Evolutionary conservation across 129 eudicot species (phyloP), one percentile per base, ranked within the genome.

Genomic region (Calendula officinalis): DNA sequence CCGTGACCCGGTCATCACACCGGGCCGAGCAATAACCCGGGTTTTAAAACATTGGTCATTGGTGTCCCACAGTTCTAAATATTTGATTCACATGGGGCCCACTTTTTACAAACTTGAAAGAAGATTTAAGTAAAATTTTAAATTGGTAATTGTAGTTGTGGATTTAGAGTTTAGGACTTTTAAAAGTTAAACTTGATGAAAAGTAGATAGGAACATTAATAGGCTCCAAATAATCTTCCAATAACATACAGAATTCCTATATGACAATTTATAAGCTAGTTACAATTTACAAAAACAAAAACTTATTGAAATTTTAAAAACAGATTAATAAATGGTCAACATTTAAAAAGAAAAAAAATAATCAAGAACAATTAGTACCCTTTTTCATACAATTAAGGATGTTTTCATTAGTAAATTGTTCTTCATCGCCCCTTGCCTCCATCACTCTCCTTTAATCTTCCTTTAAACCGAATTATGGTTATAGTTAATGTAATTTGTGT

Each of bases 171-270:
- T n/a, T n/a, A n/a, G n/a, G n/a, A n/a, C n/a, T n/a, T n/a, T n/a
- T n/a, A 39, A 60, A 42, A 56, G 15, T 1, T 11, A 44, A 41
- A 92, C 98, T 96, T 81, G 96, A 80, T 15, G 98, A 85, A 68
- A 88, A 88, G 78, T 92, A 92, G 55, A 92, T 81, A 33, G 98
- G 98, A 79, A 85, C 92, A 72, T 83, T 88, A 95, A 83, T 85
- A 56, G 89, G 78, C 85, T 92, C 89, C 98, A 96, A 92, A 33
- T 83, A 92, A 80, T 92, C 96, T 69, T 88, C 95, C 69, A 92
- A 62, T 52, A 92, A 74, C 66, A 92, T 83, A 56, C 96, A 88
- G 14, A 92, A 83, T 77, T 92, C 98, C 98, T 92, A 52, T 69
- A 16, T 1, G 1, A 41, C 16, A n/a, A 66, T 41, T 12, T 39